These are phyloP conservation scores for Tetracladium maxilliforme DNA, from an alignment of 2,329 filamentous ascomycete species.

Conservation along the genomic window DNA sequence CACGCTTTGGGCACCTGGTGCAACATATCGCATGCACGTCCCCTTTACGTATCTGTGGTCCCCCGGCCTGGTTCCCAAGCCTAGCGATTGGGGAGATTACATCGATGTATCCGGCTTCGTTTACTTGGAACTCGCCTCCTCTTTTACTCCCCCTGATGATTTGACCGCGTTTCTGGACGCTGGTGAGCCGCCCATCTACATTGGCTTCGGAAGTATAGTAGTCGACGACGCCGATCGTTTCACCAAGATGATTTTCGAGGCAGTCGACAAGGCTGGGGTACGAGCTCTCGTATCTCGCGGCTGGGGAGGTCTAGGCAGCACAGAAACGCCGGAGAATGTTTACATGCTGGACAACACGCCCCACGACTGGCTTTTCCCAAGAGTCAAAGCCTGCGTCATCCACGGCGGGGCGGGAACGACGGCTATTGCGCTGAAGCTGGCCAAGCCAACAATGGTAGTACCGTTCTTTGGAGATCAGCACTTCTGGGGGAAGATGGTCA, in stretches of 20 bases:
- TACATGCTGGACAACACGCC: conserved; percentile 62
- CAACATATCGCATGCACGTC: conserved; percentile 58
- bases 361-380: conserved; percentile 65
- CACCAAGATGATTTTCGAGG: conserved; percentile 58
- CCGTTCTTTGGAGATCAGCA: conserved; percentile 71
- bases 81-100: conserved; percentile 51
- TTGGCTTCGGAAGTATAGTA: conserved; percentile 65
- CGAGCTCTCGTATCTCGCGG: conserved; percentile 61
- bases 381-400: conserved; percentile 51
- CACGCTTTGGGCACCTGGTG: conserved; percentile 62
- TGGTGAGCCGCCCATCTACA: conserved; percentile 51
- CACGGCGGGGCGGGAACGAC: conserved; percentile 71
- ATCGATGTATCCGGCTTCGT: conserved; percentile 69
- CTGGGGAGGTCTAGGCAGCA: conserved; percentile 56
- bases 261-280: conserved; percentile 48
- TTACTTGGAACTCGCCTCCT: conserved; percentile 54
- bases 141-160: conserved; percentile 40
- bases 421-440: conserved; percentile 58
- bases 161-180: conserved; percentile 39
- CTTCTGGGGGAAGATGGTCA: conserved; percentile 63
- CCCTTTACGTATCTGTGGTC: conserved; percentile 66
- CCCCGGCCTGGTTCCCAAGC: conserved; percentile 50
- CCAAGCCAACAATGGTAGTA: conserved; percentile 59
- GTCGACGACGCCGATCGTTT: conserved; percentile 57
- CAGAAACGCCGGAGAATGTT: conserved; percentile 44